Evolutionary conservation across 257 asterid genomes (phyloP), one percentile per base, ranked within the genome.

Genomic region (Nicotiana otophora): DNA sequence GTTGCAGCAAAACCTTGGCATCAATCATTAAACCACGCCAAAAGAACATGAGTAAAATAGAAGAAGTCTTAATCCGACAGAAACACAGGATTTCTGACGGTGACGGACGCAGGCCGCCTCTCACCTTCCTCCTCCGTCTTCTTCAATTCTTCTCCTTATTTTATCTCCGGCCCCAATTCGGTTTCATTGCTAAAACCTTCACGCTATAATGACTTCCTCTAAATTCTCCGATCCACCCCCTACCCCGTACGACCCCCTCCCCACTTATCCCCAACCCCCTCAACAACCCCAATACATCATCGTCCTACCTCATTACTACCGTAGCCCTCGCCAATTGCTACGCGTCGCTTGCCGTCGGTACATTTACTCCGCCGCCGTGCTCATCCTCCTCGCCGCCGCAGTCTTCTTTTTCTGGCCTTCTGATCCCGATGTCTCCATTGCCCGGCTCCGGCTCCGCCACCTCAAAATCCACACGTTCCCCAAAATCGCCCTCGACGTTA

Each of bases 401-500:
- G 81, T 81, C 19, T 92, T 89, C 85, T 77, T 96, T 79, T 83
- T 96, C 81, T 96, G 92, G 94, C 99, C 99, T 1, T 91, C 97
- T 79, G 89, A 92, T 63, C 99, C 99, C 4, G 77, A 88, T 1
- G 82, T 96, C 84, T 88, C 96, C 80, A 61, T 94, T 69, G 92
- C 88, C n/a, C 94, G 95, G 70, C 83, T 94, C 81, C 89, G 69
- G 64, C 94, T 96, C 84, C 88, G 89, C 28, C 86, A 86, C 89
- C 86, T 96, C 81, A 86, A 81, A 33, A 53, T 94, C 86, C 92
- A 89, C 82, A 62, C 88, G 1, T 70, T 82, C 82, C 98, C 99
- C 16, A 34, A 67, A 60, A 33, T 87, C 48, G 86, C 97, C 5
- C 55, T 96, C 80, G 98, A 95, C 67, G 78, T 89, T 57, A 87